These are phyloP conservation scores for Penicillium sp. DNA, from an alignment of 2,329 filamentous ascomycete genomes.

Conservation along the genomic window DNA sequence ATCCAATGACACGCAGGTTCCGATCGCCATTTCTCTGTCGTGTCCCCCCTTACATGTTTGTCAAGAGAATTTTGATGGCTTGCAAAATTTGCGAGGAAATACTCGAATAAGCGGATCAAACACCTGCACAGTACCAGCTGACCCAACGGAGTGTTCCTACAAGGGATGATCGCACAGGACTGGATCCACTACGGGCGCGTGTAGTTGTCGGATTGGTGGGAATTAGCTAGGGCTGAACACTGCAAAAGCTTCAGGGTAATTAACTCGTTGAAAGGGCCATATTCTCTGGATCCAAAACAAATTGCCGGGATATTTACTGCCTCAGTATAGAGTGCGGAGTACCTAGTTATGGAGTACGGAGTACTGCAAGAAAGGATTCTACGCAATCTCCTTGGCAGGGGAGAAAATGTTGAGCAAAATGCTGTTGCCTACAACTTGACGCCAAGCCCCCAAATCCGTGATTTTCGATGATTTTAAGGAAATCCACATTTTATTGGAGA, in stretches of 20 bases:
- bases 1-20: not conserved
- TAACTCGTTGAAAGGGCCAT: not conserved
- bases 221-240: not conserved
- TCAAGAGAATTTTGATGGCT: not conserved
- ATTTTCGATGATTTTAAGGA: not conserved
- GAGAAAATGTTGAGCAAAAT: constrained; percentile 10
- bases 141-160: not conserved
- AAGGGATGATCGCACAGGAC: not conserved
- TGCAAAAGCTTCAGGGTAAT: not conserved
- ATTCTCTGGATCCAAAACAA: not conserved
- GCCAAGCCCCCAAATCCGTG: constrained; percentile 1
- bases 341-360: too few species aligned
- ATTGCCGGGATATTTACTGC: not conserved
- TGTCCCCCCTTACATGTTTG: constrained; percentile 5
- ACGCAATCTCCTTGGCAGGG: not conserved
- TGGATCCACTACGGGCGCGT: constrained; percentile 1
- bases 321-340: not conserved
- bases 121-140: not conserved
- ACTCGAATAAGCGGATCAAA: not conserved
- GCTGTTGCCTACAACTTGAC: constrained; percentile 20
- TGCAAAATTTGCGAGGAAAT: not conserved
- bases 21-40: not conserved
- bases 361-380: not conserved
- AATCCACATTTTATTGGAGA: not conserved
- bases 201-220: not conserved